phyloP scores from a whole-genome alignment of 1,284 basidiomycete genomes.

The Malassezia equina region DNA sequence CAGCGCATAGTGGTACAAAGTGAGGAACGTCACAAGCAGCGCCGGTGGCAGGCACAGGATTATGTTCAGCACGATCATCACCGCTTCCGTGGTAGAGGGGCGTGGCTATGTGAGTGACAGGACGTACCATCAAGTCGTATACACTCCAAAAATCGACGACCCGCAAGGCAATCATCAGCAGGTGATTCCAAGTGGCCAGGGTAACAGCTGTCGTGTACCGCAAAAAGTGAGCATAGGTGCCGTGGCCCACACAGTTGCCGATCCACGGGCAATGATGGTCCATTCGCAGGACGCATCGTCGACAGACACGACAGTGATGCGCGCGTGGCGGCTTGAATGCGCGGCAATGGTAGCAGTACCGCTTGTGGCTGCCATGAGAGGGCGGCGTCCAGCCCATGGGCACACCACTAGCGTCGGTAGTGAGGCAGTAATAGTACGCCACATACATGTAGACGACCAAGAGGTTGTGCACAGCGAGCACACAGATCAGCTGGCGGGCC shows the following conservation, averaged over 20 bases:
- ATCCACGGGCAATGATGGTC: slow-evolving; percentile 65
- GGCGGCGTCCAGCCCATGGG: slow-evolving; percentile 30
- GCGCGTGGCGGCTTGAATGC: slow-evolving; percentile 61
- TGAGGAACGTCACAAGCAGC: slow-evolving; percentile 63
- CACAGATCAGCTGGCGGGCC: slow-evolving; percentile 57
- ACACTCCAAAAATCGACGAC: slow-evolving; percentile 33
- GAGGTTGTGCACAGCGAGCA: slow-evolving; percentile 76
- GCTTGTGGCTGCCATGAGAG: slow-evolving; percentile 7
- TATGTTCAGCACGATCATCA: slow-evolving; percentile 80
- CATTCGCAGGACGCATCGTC: slow-evolving; percentile 62
- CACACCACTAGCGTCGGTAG: slow-evolving; percentile 33
- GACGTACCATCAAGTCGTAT: slow-evolving; percentile 13
- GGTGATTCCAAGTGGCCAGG: slow-evolving; percentile 57
- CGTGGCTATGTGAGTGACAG: slow-evolving; percentile 53
- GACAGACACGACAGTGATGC: slow-evolving; percentile 67
- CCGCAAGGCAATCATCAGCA: slow-evolving; percentile 24
- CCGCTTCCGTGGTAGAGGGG: slow-evolving; percentile 62
- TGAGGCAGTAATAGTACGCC: slow-evolving; percentile 37
- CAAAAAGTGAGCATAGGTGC: slow-evolving; percentile 77
- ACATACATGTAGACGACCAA: slow-evolving; percentile 21
- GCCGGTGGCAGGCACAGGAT: slow-evolving; percentile 73
- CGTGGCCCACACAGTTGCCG: slow-evolving; percentile 63
- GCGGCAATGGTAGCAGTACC: slow-evolving; percentile 45
- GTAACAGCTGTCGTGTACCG: slow-evolving; percentile 87
- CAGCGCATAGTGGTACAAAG: slow-evolving; percentile 76